These are phyloP conservation scores for Ogataea hybrid DNA, from an alignment of 1,139 yeast species.

Conservation along the genomic window DNA sequence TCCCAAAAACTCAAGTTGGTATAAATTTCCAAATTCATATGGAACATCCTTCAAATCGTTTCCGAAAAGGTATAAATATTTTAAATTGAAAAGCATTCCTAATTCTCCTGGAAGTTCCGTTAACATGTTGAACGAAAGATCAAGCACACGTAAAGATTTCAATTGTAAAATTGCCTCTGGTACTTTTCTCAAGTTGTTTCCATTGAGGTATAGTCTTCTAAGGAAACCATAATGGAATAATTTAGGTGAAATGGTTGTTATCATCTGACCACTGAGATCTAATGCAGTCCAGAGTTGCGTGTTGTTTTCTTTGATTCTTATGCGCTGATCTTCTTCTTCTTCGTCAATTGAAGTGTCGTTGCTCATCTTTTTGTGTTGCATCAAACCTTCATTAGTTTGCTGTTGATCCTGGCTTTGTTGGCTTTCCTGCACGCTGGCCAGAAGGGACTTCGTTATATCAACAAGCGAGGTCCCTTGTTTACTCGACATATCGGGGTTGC, in stretches of 20 bases:
- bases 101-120: conserved; percentile 74
- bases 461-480: conserved; percentile 39
- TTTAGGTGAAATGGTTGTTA: conserved; percentile 66
- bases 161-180: conserved; percentile 74
- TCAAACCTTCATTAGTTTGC: conserved; percentile 33
- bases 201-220: conserved; percentile 83
- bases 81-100: conserved; percentile 77
- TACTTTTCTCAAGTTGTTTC: conserved; percentile 68
- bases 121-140: conserved; percentile 76
- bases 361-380: conserved; percentile 59
- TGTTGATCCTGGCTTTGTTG: conserved; percentile 19
- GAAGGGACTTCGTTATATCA: conserved; percentile 53
- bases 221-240: conserved; percentile 81
- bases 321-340: conserved; percentile 75
- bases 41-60: conserved; percentile 78
- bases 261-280: conserved; percentile 89
- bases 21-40: conserved; percentile 79
- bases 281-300: conserved; percentile 92
- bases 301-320: conserved; percentile 66
- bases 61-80: conserved; percentile 84
- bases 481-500: conserved; percentile 14
- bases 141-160: conserved; percentile 76
- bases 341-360: conserved; percentile 59
- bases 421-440: conserved; percentile 34
- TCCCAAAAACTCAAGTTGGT: conserved; percentile 83